phyloP scores from a whole-genome alignment of 768 basidiomycete species.

The Thelephora ganbajun region DNA sequence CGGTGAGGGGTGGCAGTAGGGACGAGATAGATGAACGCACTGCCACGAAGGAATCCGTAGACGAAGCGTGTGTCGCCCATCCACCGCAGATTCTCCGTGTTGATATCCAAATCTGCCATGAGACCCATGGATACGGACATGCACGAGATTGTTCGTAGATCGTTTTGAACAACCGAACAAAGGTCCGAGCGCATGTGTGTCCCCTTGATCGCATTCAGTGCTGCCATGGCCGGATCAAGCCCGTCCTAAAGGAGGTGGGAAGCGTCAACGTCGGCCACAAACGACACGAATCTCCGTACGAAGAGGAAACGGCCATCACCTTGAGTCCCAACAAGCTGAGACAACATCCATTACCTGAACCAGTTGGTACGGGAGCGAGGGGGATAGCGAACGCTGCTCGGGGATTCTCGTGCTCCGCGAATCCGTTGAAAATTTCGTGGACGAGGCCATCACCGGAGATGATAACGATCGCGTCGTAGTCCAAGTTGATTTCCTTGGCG shows the following conservation, averaged over 20 bases:
- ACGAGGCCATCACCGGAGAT: constrained; percentile 79
- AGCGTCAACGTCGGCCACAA: neutral
- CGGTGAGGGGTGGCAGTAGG: neutral
- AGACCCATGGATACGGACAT: constrained; percentile 75
- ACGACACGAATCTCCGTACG: neutral
- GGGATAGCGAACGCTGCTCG: constrained; percentile 51
- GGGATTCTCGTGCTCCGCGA: constrained; percentile 50
- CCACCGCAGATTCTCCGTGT: constrained; percentile 76
- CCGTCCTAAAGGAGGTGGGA: constrained; percentile 34
- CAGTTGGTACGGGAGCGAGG: constrained; percentile 67
- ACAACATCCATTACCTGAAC: constrained; percentile 67
- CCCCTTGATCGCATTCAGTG: constrained; percentile 74
- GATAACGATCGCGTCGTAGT: constrained; percentile 58
- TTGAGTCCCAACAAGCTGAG: constrained; percentile 62
- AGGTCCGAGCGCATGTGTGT: constrained; percentile 62
- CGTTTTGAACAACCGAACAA: constrained; percentile 60
- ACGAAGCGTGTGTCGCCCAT: constrained; percentile 69
- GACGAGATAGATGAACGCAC: constrained; percentile 24
- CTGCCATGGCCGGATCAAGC: constrained; percentile 54
- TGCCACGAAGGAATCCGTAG: constrained; percentile 53
- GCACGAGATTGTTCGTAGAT: constrained; percentile 55
- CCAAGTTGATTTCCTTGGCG: constrained; percentile 37
- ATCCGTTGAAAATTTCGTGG: constrained; percentile 77
- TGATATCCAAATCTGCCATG: constrained; percentile 76
- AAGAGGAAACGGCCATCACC: constrained; percentile 20